Evolutionary conservation across 148 eudicot species (phyloP).

Genomic region (Dysphania ambrosioides): DNA sequence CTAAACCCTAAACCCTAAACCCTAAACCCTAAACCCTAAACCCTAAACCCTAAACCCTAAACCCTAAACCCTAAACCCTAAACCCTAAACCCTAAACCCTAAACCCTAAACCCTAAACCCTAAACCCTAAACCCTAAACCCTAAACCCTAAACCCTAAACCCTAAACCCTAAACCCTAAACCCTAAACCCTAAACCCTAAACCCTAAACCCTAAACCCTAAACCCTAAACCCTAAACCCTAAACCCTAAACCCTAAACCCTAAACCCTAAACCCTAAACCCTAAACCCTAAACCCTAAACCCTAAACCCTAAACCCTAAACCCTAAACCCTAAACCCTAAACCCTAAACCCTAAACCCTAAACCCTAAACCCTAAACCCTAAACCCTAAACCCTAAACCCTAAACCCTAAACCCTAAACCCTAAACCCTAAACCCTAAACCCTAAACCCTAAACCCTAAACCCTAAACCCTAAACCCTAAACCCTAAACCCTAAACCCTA

Average conservation of each 20-base stretch:
- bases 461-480: not conserved
- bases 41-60: slow-evolving; percentile 29
- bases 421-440: not conserved
- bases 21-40: slow-evolving; percentile 26
- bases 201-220: not conserved
- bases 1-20: slow-evolving; percentile 25
- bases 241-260: not conserved
- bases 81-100: slow-evolving; percentile 25
- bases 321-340: not conserved
- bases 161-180: not conserved
- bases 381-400: not conserved
- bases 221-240: not conserved
- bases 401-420: not conserved
- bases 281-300: not conserved
- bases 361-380: not conserved
- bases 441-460: not conserved
- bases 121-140: not conserved
- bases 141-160: not conserved
- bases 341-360: not conserved
- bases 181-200: not conserved
- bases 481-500: not conserved
- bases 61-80: slow-evolving; percentile 27
- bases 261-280: not conserved
- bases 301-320: not conserved
- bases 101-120: not conserved